Conservation (phyloP, 306 rosid species). For the Lathyrus oleraceus region DNA sequence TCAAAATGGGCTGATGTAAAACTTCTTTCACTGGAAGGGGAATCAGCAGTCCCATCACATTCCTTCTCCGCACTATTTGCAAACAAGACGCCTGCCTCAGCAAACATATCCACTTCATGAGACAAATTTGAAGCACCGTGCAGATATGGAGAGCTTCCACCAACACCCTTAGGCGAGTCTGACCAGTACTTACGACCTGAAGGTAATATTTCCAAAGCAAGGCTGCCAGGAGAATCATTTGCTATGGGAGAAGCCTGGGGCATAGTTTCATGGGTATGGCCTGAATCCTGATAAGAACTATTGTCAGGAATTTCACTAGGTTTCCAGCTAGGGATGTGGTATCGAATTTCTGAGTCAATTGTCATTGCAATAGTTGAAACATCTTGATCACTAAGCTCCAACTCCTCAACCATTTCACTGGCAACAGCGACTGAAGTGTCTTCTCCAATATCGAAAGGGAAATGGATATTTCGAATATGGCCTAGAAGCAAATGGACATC, state of each 20-base stretch:
- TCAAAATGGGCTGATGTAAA: conserved; percentile 30
- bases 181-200: conserved; percentile 96
- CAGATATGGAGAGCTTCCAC: conserved; percentile 59
- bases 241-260: conserved; percentile 43
- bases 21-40: conserved; percentile 32
- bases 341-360: conserved; percentile 74
- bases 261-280: conserved; percentile 44
- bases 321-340: conserved; percentile 70
- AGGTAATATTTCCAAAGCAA: conserved; percentile 74
- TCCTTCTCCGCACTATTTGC: conserved; percentile 39
- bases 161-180: conserved; percentile 70
- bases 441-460: conserved; percentile 82
- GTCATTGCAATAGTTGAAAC: conserved; percentile 79
- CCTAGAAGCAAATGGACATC: conserved; percentile 50
- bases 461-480: conserved; percentile 83
- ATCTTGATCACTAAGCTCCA: conserved; percentile 92
- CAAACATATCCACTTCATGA: conserved; percentile 26
- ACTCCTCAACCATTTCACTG: conserved; percentile 95
- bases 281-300: conserved; percentile 37
- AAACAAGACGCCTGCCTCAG: conserved; percentile 26
- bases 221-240: conserved; percentile 44
- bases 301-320: conserved; percentile 39
- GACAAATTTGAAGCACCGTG: conserved; percentile 50
- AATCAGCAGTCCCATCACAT: conserved; percentile 31
- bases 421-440: conserved; percentile 93